These are phyloP conservation scores for Trichoderma gamsii DNA, from an alignment of 495 filamentous ascomycete species.

Conservation along the genomic window DNA sequence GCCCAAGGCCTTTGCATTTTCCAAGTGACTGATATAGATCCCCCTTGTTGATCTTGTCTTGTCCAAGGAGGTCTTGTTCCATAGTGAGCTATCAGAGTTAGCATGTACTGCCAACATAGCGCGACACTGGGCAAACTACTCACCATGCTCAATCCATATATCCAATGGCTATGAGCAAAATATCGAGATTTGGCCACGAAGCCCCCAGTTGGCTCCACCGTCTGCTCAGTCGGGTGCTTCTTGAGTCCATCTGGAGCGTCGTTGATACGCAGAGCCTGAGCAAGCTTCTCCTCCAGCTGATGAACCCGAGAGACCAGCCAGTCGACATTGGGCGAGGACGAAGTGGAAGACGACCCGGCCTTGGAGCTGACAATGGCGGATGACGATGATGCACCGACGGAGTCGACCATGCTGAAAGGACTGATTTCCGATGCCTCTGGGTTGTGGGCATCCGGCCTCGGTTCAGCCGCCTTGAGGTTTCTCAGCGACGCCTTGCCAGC, in stretches of 20 bases:
- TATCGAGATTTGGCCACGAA: slow-evolving; percentile 39
- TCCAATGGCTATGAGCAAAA: slow-evolving; percentile 52
- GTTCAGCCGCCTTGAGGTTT: neutral
- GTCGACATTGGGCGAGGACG: slow-evolving; percentile 15
- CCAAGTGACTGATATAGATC: slow-evolving; percentile 31
- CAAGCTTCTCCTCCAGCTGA: slow-evolving; percentile 30
- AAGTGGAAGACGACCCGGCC: neutral
- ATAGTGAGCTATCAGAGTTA: neutral
- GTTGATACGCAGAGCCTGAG: slow-evolving; percentile 22
- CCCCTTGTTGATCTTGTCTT: slow-evolving; percentile 32
- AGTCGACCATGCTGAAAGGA: neutral
- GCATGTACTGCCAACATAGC: neutral
- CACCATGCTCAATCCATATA: slow-evolving; percentile 44
- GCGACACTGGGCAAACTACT: slow-evolving; percentile 36
- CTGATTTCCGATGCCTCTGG: neutral
- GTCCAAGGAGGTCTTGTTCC: neutral
- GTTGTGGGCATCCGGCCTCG: neutral
- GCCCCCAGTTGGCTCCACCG: slow-evolving; percentile 14
- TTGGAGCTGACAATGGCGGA: neutral
- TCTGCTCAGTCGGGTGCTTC: neutral
- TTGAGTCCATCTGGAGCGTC: neutral
- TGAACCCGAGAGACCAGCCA: slow-evolving; percentile 25
- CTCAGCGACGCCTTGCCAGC: neutral
- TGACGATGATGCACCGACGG: neutral
- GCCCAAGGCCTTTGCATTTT: slow-evolving; percentile 43